Base-by-base conservation (phyloP, 2,329 filamentous ascomycete species). In the Alternaria ventricosa region DNA sequence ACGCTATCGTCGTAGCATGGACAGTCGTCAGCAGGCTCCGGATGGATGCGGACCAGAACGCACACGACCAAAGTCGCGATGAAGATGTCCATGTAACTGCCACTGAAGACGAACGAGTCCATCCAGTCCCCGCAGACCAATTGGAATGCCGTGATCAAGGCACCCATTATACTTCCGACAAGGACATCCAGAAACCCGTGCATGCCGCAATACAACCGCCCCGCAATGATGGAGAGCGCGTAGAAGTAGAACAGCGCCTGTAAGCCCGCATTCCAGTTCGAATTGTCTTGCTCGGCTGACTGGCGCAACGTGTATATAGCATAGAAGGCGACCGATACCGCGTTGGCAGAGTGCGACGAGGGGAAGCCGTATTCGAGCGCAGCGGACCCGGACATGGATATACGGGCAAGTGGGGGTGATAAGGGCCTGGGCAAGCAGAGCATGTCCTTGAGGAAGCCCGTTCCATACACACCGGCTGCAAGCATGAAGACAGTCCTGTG, bases 1-100 rank as follows among this genome's bases (percentile, higher is more conserved):
- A 98, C 93, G 72, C 93, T 97, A 81, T 98, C 95, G 77, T 98
- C 95, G 76, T 96, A 98, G 79, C 95, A 98, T 5, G 95, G 95
- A 71, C 96, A 99, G 78, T 97, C 93, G 78, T 99, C 96, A 1
- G 94, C 96, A 1, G 96, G 96, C 75, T 99, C 96, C 0, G 96
- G 96, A 75, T 99, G 95, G 30, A 97, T 90, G 61, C 95, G 89
- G 23, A 98, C 91, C 8, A 97, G 85, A 8, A 91, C 82, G 60
- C 96, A 85, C 49, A 97, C 88, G 20, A 90, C 76, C 15, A 94
- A 69, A 2, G 89, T 85, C 1, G 91, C 84, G 13, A 91, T 79
- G 1, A 90, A 73, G 2, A 93, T 87, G 11, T 89, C 88, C n/a
- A 85, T 78, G 83, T 89, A 90, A 22, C 68, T 69, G 9, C 72